A percentile compares a stretch with the other conserved stretches of the same genome.
Evolutionary conservation across 2,329 filamentous ascomycete genomes (phyloP).

Genomic region (Ceratocystis alfenasii): DNA sequence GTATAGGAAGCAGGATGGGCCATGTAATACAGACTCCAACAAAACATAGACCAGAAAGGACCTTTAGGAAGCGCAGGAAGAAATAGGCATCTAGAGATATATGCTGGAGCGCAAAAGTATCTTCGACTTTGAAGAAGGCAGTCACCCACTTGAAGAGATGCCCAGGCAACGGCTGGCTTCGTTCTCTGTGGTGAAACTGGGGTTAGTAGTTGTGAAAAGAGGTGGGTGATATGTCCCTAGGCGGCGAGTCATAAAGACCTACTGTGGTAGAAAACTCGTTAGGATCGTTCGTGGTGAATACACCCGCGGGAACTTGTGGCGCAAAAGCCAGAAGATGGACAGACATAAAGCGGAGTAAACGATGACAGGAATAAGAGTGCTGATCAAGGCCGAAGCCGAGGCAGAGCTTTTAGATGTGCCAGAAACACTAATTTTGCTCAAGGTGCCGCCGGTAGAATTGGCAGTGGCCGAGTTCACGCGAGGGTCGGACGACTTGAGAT

Average conservation of each 20-base stretch:
- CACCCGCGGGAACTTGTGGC: slow-evolving; percentile 39
- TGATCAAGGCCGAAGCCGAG: slow-evolving; percentile 34
- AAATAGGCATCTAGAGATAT: slow-evolving; percentile 82
- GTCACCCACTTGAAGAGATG: slow-evolving; percentile 51
- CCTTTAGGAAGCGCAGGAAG: slow-evolving; percentile 73
- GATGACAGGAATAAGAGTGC: slow-evolving; percentile 43
- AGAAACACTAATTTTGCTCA: slow-evolving; percentile 29
- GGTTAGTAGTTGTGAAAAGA: slow-evolving; percentile 22
- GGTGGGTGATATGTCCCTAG: neutral
- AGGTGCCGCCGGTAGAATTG: slow-evolving; percentile 31
- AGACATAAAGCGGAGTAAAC: slow-evolving; percentile 39
- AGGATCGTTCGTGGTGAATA: slow-evolving; percentile 45
- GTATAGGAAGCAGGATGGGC: slow-evolving; percentile 74
- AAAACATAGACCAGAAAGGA: slow-evolving; percentile 64
- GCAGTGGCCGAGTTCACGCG: slow-evolving; percentile 36
- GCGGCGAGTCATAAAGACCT: slow-evolving; percentile 25
- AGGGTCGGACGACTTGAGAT: slow-evolving; percentile 28
- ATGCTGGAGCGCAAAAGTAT: slow-evolving; percentile 73
- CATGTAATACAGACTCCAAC: slow-evolving; percentile 72
- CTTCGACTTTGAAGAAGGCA: slow-evolving; percentile 50
- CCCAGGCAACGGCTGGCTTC: slow-evolving; percentile 43
- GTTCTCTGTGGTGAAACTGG: slow-evolving; percentile 34
- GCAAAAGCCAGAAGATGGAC: slow-evolving; percentile 39
- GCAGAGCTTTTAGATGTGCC: slow-evolving; percentile 30
- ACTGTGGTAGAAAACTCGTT: slow-evolving; percentile 39